These are phyloP conservation scores for Xerocomellus intermedius DNA, from an alignment of 768 basidiomycete species.

Conservation along the genomic window DNA sequence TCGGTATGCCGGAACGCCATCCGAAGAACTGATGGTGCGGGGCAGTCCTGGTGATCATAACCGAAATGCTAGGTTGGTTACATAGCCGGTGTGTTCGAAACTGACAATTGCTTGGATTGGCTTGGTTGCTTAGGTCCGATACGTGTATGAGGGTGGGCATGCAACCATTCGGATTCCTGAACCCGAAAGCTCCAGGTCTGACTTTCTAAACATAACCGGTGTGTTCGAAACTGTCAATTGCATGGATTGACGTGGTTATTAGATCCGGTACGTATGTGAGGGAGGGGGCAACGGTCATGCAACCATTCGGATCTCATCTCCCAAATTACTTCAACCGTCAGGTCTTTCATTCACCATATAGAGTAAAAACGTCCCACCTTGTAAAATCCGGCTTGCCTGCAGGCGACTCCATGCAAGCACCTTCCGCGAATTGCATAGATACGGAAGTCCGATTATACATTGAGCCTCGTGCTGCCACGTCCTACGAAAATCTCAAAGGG, in stretches of 20 bases:
- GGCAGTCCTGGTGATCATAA: neutral
- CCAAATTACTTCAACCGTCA: neutral
- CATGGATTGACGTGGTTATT: no score
- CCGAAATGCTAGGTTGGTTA: constrained; percentile 1
- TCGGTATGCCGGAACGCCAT: neutral
- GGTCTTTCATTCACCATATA: constrained; percentile 7
- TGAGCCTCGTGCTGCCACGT: constrained; percentile 1
- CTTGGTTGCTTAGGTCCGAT: neutral
- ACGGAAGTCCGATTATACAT: neutral
- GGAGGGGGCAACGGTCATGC: constrained; percentile 1
- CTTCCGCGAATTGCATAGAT: neutral
- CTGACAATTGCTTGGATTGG: neutral
- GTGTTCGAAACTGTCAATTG: no score
- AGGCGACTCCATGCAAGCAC: neutral
- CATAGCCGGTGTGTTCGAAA: neutral
- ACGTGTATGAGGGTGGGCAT: neutral
- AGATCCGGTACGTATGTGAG: no score
- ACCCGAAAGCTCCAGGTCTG: no score
- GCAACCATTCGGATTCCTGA: constrained; percentile 12
- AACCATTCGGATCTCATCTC: constrained; percentile 18
- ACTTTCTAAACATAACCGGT: no score
- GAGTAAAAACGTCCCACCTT: neutral
- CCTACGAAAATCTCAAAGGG: neutral
- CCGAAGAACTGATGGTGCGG: constrained; percentile 2
- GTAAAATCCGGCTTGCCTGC: neutral